phyloP scores from a whole-genome alignment of 345 rosid genomes.

The Excoecaria cochinchinensis region DNA sequence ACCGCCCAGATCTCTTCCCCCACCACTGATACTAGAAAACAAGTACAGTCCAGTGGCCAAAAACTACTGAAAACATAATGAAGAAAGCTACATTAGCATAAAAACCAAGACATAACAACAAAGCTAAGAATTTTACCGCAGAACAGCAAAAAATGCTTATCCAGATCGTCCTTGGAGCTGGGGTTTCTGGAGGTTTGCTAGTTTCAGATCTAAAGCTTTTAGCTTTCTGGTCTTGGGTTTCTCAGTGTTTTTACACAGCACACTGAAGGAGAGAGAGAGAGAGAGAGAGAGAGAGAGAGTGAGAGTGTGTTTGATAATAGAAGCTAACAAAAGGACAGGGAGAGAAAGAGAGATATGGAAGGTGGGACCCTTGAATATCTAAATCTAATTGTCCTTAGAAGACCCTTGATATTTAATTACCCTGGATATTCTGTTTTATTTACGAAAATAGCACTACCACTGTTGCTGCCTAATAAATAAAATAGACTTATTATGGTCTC shows the following conservation, averaged over 20 bases:
- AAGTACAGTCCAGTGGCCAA: conserved; percentile 22
- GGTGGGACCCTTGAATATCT: conserved; percentile 26
- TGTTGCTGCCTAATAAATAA: not conserved
- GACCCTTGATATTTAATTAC: not conserved
- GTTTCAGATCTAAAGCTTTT: conserved; percentile 48
- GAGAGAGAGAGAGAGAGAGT: conserved; percentile 17
- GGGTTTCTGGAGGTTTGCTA: conserved; percentile 12
- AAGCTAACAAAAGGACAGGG: conserved; percentile 28
- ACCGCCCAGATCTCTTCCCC: conserved; percentile 31
- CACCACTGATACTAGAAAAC: conserved; percentile 11
- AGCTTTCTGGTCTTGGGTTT: not conserved
- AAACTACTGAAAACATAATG: conserved; percentile 29
- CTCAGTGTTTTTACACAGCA: not conserved
- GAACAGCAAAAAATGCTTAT: conserved; percentile 13
- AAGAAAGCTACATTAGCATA: conserved; percentile 21
- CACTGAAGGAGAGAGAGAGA: conserved; percentile 11
- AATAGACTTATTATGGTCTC: no score
- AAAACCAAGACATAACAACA: not conserved
- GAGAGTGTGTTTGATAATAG: conserved; percentile 5
- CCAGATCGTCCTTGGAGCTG: conserved; percentile 19
- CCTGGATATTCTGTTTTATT: conserved; percentile 23
- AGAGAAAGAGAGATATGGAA: not conserved
- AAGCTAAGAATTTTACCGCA: not conserved
- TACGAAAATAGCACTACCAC: conserved; percentile 29
- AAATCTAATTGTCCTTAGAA: conserved; percentile 3